Conservation (phyloP, 2,329 filamentous ascomycete genomes). For the Fusarium succisae region DNA sequence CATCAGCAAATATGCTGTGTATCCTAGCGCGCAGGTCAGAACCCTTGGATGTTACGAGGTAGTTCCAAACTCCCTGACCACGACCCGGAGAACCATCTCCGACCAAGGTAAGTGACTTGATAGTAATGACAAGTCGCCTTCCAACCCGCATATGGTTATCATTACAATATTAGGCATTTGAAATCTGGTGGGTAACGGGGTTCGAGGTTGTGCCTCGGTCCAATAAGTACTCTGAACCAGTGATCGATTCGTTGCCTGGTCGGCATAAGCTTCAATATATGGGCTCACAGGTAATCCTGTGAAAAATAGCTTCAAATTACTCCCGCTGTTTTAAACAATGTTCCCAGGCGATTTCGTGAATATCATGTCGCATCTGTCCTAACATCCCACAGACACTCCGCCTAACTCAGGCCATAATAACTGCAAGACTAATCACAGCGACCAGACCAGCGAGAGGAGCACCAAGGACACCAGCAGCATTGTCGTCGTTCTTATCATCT, state of each 20-base stretch:
- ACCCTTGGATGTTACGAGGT: background rate
- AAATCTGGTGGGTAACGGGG: background rate
- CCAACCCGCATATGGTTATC: background rate
- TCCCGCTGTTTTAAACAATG: background rate
- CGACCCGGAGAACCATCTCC: background rate
- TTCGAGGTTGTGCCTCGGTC: background rate
- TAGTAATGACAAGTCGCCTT: background rate
- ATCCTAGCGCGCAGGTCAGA: background rate
- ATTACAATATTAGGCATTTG: background rate
- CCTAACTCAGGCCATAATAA: slow-evolving; percentile 26
- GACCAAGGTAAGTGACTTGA: background rate
- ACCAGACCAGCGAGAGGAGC: slow-evolving; percentile 31
- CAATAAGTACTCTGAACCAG: background rate
- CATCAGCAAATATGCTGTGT: background rate
- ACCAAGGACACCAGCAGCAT: slow-evolving; percentile 22
- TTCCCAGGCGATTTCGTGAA: slow-evolving; percentile 12
- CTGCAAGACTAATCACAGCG: slow-evolving; percentile 25
- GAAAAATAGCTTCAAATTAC: slow-evolving; percentile 1
- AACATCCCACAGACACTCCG: background rate
- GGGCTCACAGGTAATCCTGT: background rate
- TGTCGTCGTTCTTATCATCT: slow-evolving; percentile 18
- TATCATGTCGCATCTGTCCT: slow-evolving; percentile 24
- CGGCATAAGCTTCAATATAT: background rate
- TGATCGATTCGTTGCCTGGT: background rate
- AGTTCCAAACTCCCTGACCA: background rate